These are phyloP conservation scores for Rubus idaeus DNA, from an alignment of 306 rosid genomes.

Conservation along the genomic window DNA sequence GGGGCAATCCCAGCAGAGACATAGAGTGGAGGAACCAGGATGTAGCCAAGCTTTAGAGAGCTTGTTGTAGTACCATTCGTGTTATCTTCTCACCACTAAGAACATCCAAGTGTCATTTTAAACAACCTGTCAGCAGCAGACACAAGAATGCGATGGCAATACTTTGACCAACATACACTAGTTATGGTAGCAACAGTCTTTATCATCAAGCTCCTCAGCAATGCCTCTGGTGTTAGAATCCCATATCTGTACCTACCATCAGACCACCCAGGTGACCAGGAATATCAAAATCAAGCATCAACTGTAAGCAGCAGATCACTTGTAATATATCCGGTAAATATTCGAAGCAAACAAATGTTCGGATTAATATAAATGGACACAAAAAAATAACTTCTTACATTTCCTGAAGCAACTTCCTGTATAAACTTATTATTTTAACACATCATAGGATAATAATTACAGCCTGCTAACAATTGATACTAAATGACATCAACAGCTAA, in stretches of 20 bases:
- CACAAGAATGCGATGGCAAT: slow-evolving; percentile 63
- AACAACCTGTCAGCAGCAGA: slow-evolving; percentile 82
- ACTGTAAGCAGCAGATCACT: slow-evolving; percentile 15
- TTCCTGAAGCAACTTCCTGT: no score
- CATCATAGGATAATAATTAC: no score
- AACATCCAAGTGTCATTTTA: slow-evolving; percentile 66
- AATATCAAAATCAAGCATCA: slow-evolving; percentile 26
- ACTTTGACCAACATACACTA: slow-evolving; percentile 69
- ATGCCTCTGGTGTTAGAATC: slow-evolving; percentile 91
- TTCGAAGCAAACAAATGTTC: neutral
- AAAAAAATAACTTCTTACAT: no score
- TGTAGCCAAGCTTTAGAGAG: slow-evolving; percentile 78
- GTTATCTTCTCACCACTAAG: slow-evolving; percentile 61
- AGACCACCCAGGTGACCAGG: slow-evolving; percentile 79
- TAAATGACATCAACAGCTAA: no score
- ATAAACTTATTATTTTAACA: no score
- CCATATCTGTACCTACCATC: slow-evolving; percentile 89
- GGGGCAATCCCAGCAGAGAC: slow-evolving; percentile 85
- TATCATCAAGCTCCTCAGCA: slow-evolving; percentile 75
- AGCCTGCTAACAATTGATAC: no score
- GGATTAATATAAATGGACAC: no score
- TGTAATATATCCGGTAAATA: slow-evolving; percentile 11
- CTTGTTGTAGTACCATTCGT: slow-evolving; percentile 58
- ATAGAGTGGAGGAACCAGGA: slow-evolving; percentile 79
- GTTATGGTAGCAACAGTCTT: slow-evolving; percentile 66